A percentile compares a stretch with the other conserved stretches of the same genome.
Evolutionary conservation across 352 stramenopile species (phyloP).

Genomic region (Pythium scleroteichum): DNA sequence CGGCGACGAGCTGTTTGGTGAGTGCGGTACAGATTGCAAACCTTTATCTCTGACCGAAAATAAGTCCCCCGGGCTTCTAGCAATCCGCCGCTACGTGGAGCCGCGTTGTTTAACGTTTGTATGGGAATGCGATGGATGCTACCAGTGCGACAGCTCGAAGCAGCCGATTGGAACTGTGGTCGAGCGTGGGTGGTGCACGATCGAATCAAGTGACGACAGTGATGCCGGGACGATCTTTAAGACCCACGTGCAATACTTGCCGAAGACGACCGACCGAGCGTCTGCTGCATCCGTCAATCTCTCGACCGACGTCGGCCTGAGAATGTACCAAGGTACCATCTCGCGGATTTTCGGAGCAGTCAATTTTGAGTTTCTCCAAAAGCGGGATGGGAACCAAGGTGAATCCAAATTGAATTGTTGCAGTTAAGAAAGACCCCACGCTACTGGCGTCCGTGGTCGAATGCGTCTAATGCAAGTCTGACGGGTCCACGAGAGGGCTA

Average conservation of each 20-base stretch:
- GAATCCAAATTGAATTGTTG: background rate
- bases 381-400: background rate
- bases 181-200: slow-evolving; percentile 23
- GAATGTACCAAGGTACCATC: slow-evolving; percentile 17
- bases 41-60: background rate
- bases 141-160: slow-evolving; percentile 16
- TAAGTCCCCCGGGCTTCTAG: slow-evolving; percentile 5
- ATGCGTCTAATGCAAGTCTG: slow-evolving; percentile 14
- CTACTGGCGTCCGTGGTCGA: background rate
- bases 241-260: slow-evolving; percentile 23
- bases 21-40: slow-evolving; percentile 20
- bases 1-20: slow-evolving; percentile 21
- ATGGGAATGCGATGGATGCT: slow-evolving; percentile 27
- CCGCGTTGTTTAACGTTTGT: slow-evolving; percentile 21
- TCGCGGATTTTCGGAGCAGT: slow-evolving; percentile 20
- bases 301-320: slow-evolving; percentile 13
- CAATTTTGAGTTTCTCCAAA: slow-evolving; percentile 9
- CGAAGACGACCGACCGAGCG: background rate
- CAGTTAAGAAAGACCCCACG: background rate
- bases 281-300: background rate
- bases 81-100: slow-evolving; percentile 20
- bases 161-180: slow-evolving; percentile 17
- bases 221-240: slow-evolving; percentile 6
- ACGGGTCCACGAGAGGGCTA: slow-evolving; percentile 20
- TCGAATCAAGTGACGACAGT: slow-evolving; percentile 14